Percentiles rank a stretch among this genome's conserved stretches.
Conservation (phyloP, 139 green algal genomes). For the Chlorella sp. region DNA sequence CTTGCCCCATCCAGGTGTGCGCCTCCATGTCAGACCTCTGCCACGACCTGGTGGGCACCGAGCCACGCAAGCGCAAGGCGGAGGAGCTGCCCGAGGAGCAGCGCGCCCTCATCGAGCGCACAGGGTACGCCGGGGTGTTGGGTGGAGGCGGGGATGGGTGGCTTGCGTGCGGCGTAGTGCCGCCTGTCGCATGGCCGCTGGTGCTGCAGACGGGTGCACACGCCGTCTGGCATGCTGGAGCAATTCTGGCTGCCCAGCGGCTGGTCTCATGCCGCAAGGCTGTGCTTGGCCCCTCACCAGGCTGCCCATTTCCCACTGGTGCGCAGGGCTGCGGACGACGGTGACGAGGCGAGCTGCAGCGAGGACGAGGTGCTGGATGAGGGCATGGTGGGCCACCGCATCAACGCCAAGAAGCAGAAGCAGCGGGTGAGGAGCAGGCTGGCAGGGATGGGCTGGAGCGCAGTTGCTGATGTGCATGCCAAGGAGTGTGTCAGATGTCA, state of each 20-base stretch:
- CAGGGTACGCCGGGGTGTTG: neutral
- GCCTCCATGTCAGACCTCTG: constrained; percentile 28
- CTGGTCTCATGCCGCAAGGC: too few species aligned
- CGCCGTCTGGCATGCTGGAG: neutral
- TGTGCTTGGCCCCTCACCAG: too few species aligned
- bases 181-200: too few species aligned
- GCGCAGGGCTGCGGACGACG: constrained; percentile 11
- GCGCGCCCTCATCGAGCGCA: constrained; percentile 11
- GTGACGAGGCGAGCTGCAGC: constrained; percentile 23
- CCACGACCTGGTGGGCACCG: constrained; percentile 9
- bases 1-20: neutral
- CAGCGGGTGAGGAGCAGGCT: constrained; percentile 16
- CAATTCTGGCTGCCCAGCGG: too few species aligned
- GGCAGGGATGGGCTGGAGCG: neutral
- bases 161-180: too few species aligned
- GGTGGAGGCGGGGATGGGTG: neutral
- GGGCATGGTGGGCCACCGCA: neutral
- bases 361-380: constrained; percentile 38
- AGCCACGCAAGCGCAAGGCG: constrained; percentile 11
- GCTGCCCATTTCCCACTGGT: too few species aligned
- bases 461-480: neutral
- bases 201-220: neutral
- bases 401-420: constrained; percentile 25
- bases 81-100: constrained; percentile 1
- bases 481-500: too few species aligned